phyloP scores from a whole-genome alignment of 2,329 filamentous ascomycete species.

The Coleophoma crateriformis region DNA sequence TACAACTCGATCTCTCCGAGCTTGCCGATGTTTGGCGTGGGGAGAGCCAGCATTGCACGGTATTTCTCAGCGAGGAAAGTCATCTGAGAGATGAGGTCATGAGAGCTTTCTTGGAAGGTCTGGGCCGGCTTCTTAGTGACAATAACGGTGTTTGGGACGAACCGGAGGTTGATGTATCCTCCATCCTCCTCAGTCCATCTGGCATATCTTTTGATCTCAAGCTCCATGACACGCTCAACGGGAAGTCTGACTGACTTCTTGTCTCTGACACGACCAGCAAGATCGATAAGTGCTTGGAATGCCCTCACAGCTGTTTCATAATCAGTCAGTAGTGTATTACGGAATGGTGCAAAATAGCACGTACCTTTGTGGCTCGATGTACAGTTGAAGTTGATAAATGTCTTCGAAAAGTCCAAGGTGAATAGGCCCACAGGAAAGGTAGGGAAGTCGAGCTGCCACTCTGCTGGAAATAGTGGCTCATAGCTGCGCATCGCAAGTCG shows the following conservation, averaged over 20 bases:
- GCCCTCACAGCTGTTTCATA: slow-evolving; percentile 10
- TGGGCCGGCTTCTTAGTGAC: slow-evolving; percentile 13
- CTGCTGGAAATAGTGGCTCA: slow-evolving; percentile 20
- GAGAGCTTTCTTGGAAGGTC: slow-evolving; percentile 11
- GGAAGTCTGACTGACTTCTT: slow-evolving; percentile 6
- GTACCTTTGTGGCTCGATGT: slow-evolving; percentile 16
- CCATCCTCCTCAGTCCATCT: slow-evolving; percentile 28
- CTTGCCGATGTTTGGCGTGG: slow-evolving; percentile 11
- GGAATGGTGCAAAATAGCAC: not conserved
- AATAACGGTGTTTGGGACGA: slow-evolving; percentile 22
- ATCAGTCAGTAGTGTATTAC: not conserved
- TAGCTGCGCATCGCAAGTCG: slow-evolving; percentile 23
- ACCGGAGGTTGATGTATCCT: slow-evolving; percentile 19
- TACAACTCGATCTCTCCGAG: slow-evolving; percentile 16
- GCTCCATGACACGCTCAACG: slow-evolving; percentile 20
- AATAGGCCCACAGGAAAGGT: slow-evolving; percentile 23
- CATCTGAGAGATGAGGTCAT: slow-evolving; percentile 19
- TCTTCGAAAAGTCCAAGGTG: slow-evolving; percentile 12
- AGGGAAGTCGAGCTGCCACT: slow-evolving; percentile 23
- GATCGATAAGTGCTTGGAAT: slow-evolving; percentile 19
- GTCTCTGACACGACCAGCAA: slow-evolving; percentile 20
- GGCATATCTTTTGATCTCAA: slow-evolving; percentile 23
- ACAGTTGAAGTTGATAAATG: slow-evolving; percentile 21
- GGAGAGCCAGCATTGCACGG: slow-evolving; percentile 13
- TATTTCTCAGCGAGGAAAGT: slow-evolving; percentile 20